These are phyloP conservation scores for Kwoniella sp. DNA, from an alignment of 768 basidiomycete species.

Conservation along the genomic window DNA sequence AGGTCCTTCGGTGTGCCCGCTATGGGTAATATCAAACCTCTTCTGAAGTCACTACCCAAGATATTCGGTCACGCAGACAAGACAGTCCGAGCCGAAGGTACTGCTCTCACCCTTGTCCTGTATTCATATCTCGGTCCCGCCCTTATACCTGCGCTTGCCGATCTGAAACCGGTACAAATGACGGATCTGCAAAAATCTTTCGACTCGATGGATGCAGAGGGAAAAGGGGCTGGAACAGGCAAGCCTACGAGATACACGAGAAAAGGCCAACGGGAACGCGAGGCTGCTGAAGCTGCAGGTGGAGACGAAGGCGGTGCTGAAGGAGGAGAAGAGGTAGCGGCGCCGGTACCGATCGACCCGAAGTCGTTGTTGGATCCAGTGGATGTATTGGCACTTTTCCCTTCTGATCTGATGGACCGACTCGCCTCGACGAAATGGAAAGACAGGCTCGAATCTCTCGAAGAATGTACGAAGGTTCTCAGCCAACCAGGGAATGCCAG, in stretches of 20 bases:
- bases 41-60: slow-evolving; percentile 86
- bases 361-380: slow-evolving; percentile 77
- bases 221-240: slow-evolving; percentile 77
- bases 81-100: slow-evolving; percentile 89
- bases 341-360: slow-evolving; percentile 72
- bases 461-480: slow-evolving; percentile 74
- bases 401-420: slow-evolving; percentile 70
- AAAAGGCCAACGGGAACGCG: slow-evolving; percentile 65
- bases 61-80: slow-evolving; percentile 95
- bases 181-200: slow-evolving; percentile 93
- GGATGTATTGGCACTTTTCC: slow-evolving; percentile 74
- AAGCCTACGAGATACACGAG: slow-evolving; percentile 80
- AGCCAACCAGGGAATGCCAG: slow-evolving; percentile 63
- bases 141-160: slow-evolving; percentile 79
- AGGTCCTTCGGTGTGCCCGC: slow-evolving; percentile 82
- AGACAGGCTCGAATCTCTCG: slow-evolving; percentile 83
- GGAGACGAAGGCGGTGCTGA: slow-evolving; percentile 59
- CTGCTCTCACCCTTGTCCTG: slow-evolving; percentile 69
- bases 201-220: slow-evolving; percentile 77
- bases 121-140: slow-evolving; percentile 85
- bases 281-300: slow-evolving; percentile 49
- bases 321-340: slow-evolving; percentile 56
- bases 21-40: slow-evolving; percentile 61
- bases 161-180: slow-evolving; percentile 94
- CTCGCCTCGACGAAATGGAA: slow-evolving; percentile 97